Base-by-base conservation (phyloP, 2,329 filamentous ascomycete genomes). In the Xylaria sp. region DNA sequence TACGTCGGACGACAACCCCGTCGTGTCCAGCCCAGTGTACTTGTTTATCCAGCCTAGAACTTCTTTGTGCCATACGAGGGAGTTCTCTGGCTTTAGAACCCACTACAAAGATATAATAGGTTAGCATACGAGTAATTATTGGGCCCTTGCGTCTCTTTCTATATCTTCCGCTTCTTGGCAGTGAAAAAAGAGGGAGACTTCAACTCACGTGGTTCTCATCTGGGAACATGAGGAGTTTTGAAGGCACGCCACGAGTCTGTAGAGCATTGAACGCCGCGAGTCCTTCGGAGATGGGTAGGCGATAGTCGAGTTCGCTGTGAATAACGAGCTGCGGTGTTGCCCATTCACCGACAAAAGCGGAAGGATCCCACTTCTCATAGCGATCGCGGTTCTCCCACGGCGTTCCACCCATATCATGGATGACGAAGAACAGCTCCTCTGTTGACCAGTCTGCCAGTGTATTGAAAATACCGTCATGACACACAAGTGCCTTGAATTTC, bases 41-140 rank as follows among this genome's bases (percentile, higher is more conserved):
- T 89, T 87, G 75, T 90, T 91, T 72, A 91, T 90, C 89, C 92
- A 98, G 65, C 89, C 89, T 37, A 98, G 78, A 18, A 98, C 94
- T 67, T 94, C 92, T 65, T 88, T 88, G 77, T 98, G 94, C 96
- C 96, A 98, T 23, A 97, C 86, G 20, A 98, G 83, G 3, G 90
- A 92, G 80, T 98, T 98, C 81, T 98, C 95, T 0, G 92, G 93
- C 79, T 97, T 97, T 63, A 97, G 78, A 3, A 98, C 94, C 93
- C 93, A 91, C 88, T 90, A 60, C 51, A 32, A n/a, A 70, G 28
- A 68, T 13, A n/a, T 13, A 50, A 56, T 18, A 13, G 46, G 28
- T 67, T 41, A 70, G 50, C 50, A 70, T 39, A 56, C 3, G 4
- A 32, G 34, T 59, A 8, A 25, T 4, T 3, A 32, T 34, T 3